Conservation (phyloP, 208 protist genomes). For the Crithidia mellificae region DNA sequence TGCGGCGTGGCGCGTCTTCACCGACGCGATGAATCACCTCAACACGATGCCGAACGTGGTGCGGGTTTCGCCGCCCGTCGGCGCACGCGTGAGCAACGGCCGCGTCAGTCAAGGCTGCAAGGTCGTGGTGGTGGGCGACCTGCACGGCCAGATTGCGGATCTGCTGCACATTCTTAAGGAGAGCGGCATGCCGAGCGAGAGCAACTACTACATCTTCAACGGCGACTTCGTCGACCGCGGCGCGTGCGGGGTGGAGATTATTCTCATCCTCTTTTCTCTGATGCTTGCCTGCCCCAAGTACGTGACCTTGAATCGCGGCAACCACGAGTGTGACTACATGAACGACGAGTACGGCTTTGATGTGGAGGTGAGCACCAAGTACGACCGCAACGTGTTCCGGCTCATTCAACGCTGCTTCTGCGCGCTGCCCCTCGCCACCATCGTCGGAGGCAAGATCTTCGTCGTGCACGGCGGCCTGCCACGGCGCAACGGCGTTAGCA, state of each 20-base stretch:
- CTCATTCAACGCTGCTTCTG: constrained; percentile 91
- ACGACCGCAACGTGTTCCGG: constrained; percentile 90
- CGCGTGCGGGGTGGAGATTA: constrained; percentile 95
- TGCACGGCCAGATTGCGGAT: constrained; percentile 87
- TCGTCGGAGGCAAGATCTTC: constrained; percentile 79
- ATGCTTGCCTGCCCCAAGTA: constrained; percentile 94
- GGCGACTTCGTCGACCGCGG: constrained; percentile 98
- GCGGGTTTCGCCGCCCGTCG: constrained; percentile 65
- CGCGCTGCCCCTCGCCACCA: constrained; percentile 80
- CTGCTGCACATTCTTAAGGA: constrained; percentile 86
- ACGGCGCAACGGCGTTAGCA: constrained; percentile 69
- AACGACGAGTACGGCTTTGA: constrained; percentile 98
- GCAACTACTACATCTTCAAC: constrained; percentile 90
- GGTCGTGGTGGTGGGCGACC: constrained; percentile 87
- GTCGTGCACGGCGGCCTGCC: constrained; percentile 89
- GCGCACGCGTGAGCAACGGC: constrained; percentile 69
- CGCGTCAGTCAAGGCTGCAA: constrained; percentile 81
- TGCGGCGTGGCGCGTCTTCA: constrained; percentile 83
- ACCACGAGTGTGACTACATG: constrained; percentile 95
- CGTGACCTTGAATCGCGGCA: constrained; percentile 95
- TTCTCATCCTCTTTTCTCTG: constrained; percentile 95
- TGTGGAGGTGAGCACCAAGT: constrained; percentile 98
- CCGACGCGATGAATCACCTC: constrained; percentile 81
- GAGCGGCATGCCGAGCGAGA: constrained; percentile 77
- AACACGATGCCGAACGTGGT: constrained; percentile 87